phyloP scores from a whole-genome alignment of 139 green algal genomes.

The Yamagishiella unicocca region DNA sequence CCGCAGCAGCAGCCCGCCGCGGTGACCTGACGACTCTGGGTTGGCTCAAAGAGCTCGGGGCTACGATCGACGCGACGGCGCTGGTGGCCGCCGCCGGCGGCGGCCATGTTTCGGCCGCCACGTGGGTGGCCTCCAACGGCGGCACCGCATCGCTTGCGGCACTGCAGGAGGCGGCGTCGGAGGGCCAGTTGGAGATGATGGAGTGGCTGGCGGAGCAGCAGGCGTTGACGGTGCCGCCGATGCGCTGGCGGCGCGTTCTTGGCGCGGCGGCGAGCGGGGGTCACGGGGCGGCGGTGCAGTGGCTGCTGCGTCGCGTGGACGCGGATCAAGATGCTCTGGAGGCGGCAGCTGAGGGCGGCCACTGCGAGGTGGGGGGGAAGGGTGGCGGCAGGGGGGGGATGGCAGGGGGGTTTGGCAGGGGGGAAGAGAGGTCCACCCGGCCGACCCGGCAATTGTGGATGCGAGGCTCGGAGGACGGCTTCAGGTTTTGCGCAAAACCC shows the following conservation, averaged over 20 bases:
- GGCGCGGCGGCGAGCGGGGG: neutral
- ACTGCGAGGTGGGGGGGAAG: neutral
- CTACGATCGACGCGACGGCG: neutral
- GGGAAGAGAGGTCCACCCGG: neutral
- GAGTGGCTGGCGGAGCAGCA: neutral
- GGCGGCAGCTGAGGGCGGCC: slow-evolving; percentile 11
- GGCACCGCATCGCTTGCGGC: neutral
- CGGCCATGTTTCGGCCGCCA: neutral
- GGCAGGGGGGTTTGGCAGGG: neutral
- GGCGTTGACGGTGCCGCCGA: neutral
- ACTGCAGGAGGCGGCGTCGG: neutral
- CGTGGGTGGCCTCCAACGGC: neutral
- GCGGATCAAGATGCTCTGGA: neutral
- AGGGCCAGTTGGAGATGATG: slow-evolving; percentile 1
- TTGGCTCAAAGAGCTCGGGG: neutral
- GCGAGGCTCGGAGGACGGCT: no score
- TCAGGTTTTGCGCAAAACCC: no score
- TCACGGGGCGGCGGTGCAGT: neutral
- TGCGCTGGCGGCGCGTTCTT: neutral
- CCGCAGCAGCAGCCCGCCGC: neutral
- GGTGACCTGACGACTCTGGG: neutral
- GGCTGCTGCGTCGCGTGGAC: neutral
- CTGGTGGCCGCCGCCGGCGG: neutral
- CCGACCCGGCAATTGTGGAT: no score
- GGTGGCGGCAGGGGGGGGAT: neutral